Evolutionary conservation across 75 land plant species (phyloP).

Genomic region (Pinus tabuliformis): DNA sequence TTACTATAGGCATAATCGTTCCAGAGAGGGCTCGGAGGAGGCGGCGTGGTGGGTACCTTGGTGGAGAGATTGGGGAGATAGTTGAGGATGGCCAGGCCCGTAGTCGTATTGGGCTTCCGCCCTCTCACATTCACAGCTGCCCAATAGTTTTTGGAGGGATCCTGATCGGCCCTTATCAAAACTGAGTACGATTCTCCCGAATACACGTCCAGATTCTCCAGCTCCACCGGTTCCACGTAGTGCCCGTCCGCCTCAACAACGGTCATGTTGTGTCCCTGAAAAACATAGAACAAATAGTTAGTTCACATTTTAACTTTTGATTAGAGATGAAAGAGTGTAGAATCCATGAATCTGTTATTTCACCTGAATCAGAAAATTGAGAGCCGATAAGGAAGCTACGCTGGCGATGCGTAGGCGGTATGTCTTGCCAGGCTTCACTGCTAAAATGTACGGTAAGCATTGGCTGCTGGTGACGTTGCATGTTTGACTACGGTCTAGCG

Average conservation of each 20-base stretch:
- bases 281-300: conserved; percentile 21
- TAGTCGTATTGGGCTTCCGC: conserved; percentile 33
- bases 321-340: conserved; percentile 34
- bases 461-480: conserved; percentile 13
- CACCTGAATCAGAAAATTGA: conserved; percentile 18
- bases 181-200: conserved; percentile 45
- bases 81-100: no score
- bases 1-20: conserved; percentile 12
- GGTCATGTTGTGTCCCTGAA: conserved; percentile 84
- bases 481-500: conserved; percentile 23
- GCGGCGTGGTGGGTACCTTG: conserved; percentile 6
- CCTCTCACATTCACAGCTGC: no score
- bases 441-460: no score
- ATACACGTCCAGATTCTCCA: conserved; percentile 71
- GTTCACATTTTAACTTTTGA: no score
- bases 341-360: conserved; percentile 65
- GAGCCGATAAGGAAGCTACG: no score
- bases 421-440: neutral
- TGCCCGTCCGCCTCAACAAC: neutral
- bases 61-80: conserved; percentile 67
- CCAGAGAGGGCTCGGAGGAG: conserved; percentile 46
- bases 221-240: neutral
- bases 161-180: neutral
- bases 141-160: no score
- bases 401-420: conserved; percentile 2